Evolutionary conservation across 108 stramenopile species (phyloP).

Genomic region (Cylindrotheca fusiformis): DNA sequence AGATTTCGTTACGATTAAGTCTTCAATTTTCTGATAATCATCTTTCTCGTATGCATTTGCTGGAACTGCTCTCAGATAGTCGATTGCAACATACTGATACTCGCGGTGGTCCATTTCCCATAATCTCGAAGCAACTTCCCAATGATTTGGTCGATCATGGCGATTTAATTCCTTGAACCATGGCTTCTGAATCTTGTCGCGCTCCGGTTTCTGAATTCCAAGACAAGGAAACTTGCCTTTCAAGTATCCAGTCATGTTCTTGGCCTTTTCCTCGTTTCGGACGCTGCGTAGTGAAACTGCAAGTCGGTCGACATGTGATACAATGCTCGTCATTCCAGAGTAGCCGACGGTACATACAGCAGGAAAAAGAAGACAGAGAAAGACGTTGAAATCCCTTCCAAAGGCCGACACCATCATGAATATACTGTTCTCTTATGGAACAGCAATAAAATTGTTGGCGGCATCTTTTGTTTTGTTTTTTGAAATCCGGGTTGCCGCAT

Average conservation of each 20-base stretch:
- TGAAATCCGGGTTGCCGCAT: too few species aligned
- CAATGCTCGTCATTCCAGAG: too few species aligned
- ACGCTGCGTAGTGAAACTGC: neutral
- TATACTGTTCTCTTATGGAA: too few species aligned
- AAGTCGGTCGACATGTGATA: neutral
- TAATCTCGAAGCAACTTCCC: neutral
- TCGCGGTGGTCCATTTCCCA: conserved; percentile 17
- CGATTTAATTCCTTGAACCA: neutral
- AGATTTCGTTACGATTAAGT: neutral
- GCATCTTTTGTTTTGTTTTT: too few species aligned
- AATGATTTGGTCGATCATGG: neutral
- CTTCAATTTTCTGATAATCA: conserved; percentile 7
- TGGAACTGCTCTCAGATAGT: conserved; percentile 1
- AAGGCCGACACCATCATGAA: too few species aligned
- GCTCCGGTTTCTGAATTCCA: conserved; percentile 11
- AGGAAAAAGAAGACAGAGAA: too few species aligned
- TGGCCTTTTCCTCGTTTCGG: conserved; percentile 1
- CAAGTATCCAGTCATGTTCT: conserved; percentile 4
- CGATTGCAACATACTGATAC: conserved; percentile 20
- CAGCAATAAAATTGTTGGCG: too few species aligned
- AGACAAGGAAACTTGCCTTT: conserved; percentile 13
- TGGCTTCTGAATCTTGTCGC: conserved; percentile 7
- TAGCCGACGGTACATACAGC: too few species aligned
- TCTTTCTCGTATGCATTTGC: conserved; percentile 1
- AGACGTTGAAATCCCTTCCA: too few species aligned